A percentile compares a stretch with the other conserved stretches of the same genome.
phyloP scores from a whole-genome alignment of 2,329 filamentous ascomycete species.

The Fusarium penzigii region DNA sequence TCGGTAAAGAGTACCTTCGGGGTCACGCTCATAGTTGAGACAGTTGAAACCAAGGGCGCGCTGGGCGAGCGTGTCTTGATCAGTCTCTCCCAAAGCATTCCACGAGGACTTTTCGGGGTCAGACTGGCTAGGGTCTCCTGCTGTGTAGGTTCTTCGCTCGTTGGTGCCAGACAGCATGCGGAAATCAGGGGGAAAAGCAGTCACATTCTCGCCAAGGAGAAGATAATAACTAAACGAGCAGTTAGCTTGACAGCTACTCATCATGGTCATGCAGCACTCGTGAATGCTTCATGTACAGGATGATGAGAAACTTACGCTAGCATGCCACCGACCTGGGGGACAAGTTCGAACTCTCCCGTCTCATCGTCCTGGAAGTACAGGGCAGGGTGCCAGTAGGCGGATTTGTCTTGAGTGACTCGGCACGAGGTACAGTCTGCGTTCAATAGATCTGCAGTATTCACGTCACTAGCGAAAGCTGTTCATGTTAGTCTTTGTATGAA shows the following conservation, averaged over 20 bases:
- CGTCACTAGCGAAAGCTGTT: constrained; percentile 64
- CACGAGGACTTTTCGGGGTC: constrained; percentile 70
- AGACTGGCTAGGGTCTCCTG: constrained; percentile 65
- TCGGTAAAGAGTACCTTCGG: constrained; percentile 77
- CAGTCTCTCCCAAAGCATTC: constrained; percentile 61
- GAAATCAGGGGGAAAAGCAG: constrained; percentile 76
- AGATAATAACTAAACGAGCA: constrained; percentile 72
- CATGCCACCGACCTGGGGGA: constrained; percentile 78
- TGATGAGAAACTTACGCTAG: constrained; percentile 65
- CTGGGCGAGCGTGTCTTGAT: constrained; percentile 69
- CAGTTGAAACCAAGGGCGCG: constrained; percentile 95
- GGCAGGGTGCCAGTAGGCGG: constrained; percentile 82
- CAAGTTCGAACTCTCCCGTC: constrained; percentile 67
- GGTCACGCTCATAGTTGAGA: constrained; percentile 69
- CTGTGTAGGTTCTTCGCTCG: constrained; percentile 66
- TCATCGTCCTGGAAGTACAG: constrained; percentile 72
- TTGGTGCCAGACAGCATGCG: constrained; percentile 80
- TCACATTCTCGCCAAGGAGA: constrained; percentile 64
- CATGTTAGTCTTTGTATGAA: constrained; percentile 17
- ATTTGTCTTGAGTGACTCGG: constrained; percentile 76
- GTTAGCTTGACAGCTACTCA: constrained; percentile 6
- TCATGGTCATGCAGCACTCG: neutral
- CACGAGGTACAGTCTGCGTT: constrained; percentile 76
- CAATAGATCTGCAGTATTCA: constrained; percentile 58
- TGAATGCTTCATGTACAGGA: neutral